Base-by-base conservation (phyloP, 805 yeast genomes). In the Candida germanica region DNA sequence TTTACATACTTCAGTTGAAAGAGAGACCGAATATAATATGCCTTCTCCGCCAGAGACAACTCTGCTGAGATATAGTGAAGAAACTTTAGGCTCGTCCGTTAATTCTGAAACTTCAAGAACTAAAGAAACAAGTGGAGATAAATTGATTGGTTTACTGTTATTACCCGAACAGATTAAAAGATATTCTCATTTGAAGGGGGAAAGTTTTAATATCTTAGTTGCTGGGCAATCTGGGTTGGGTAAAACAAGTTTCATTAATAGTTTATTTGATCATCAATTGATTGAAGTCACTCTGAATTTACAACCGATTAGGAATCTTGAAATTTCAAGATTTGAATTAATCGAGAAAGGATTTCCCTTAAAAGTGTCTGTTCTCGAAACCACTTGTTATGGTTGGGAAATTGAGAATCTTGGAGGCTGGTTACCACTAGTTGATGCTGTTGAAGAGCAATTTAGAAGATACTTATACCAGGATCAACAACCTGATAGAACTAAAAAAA, bases 171-270 rank as follows among this genome's bases (percentile, higher is more conserved):
- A 64, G 40, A 54, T 55, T 31, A 54, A 53, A 37, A 35, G 35
- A 8, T 41, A 48, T 21, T 42, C 46, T 20, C 50, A 47, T 24
- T 48, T 51, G 35, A 56, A 48, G 26, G 71, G 71, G 0, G 61
- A 50, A 6, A 41, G 39, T n/a, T 63, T 65, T 35, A 61, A 63
- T 20, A 43, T 66, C 36, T 60, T 66, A 61, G 61, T 65, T 6
- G 66, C 58, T 2, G 73, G 73, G 1, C 36, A 26, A 8, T 29
- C 39, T 40, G 70, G 71, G 12, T 52, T 58, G 31, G 87, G 88
- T 1, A 87, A 86, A 54, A 77, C 87, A 3, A 78, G 91, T 1
- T 86, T 88, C 44, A 65, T 87, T 48, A 86, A 89, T 66, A 80
- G 94, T 6, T 69, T 89, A 44, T 84, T 87, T 56, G 80, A 27